Conservation (phyloP, 2,329 filamentous ascomycete genomes). For the Alternaria arbusti region DNA sequence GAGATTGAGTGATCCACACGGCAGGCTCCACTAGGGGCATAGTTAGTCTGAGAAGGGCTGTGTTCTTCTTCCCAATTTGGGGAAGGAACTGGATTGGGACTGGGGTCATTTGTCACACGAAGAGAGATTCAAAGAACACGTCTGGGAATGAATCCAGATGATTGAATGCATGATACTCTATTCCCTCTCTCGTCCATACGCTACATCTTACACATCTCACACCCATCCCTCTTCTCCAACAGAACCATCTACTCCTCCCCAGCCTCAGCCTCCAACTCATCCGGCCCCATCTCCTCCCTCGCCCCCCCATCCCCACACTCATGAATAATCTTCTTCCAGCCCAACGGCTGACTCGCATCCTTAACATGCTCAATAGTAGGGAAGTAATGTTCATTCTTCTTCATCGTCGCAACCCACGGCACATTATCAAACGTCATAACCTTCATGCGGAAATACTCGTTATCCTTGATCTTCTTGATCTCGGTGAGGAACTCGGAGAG, state of each 20-base stretch:
- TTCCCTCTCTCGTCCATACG: background rate
- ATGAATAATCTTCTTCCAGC: conserved; percentile 65
- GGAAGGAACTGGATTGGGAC: background rate
- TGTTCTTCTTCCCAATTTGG: background rate
- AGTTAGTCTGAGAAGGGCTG: background rate
- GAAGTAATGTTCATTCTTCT: conserved; percentile 98
- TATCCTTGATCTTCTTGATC: conserved; percentile 88
- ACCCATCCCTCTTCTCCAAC: background rate
- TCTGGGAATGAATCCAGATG: background rate
- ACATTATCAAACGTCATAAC: conserved; percentile 99
- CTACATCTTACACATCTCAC: background rate
- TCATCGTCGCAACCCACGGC: conserved; percentile 99
- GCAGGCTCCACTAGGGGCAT: background rate
- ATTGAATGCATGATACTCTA: background rate
- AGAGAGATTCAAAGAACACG: background rate
- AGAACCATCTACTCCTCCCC: conserved; percentile 20
- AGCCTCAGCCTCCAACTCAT: conserved; percentile 37
- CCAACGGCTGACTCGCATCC: conserved; percentile 58
- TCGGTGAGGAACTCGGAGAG: conserved; percentile 80
- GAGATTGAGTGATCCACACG: background rate
- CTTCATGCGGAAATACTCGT: conserved; percentile 96
- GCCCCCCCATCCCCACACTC: conserved; percentile 54
- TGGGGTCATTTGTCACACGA: background rate
- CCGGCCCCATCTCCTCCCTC: conserved; percentile 37
- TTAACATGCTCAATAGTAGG: conserved; percentile 71